Base-by-base conservation (phyloP, 768 basidiomycete genomes). In the Leccinum incarnatum region DNA sequence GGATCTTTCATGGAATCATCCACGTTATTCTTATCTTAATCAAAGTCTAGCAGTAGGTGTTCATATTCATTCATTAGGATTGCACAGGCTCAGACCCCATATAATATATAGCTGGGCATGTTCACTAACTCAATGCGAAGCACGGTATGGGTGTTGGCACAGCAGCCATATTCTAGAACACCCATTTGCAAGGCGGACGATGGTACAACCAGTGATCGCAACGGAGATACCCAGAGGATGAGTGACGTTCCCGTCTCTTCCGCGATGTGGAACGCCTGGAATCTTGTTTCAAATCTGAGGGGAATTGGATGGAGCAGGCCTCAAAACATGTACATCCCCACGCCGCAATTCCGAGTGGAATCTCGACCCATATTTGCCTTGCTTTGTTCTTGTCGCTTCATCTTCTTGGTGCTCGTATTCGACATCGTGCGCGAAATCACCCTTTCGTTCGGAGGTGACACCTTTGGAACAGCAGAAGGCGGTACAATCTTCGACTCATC, bases 401-500 rank as follows among this genome's bases (percentile, higher is more conserved):
- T 54, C 29, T 9, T 64, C 19, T 57, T 54, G 19, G 15, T 11
- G 14, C 1, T 62, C 45, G 53, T 27, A 12, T 55, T 32, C 34
- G 70, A 70, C 29, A 15, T 12, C 14, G 0, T 57, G 15, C 10
- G 27, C 10, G 30, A 4, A 47, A 57, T 6, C 12, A 12, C 48
- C 21, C 46, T 47, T 10, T 55, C 53, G 0, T 75, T 84, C 51
- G 73, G 74, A 15, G 79, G 80, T 2, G 63, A 70, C 5, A 77
- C 79, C 3, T 70, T 83, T 65, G 69, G 71, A 34, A 62, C 65
- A 14, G 60, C 67, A 6, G 37, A 62, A 4, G 77, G 77, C 14
- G 76, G 74, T 6, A 63, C 73, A 14, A 76, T 82, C 60, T 77
- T 75, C 48, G 74, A 75, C 55, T 55, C 73, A 7, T 69, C 70